Conservation (phyloP, 441 rosid species). For the Pelargonium fulgidum region DNA sequence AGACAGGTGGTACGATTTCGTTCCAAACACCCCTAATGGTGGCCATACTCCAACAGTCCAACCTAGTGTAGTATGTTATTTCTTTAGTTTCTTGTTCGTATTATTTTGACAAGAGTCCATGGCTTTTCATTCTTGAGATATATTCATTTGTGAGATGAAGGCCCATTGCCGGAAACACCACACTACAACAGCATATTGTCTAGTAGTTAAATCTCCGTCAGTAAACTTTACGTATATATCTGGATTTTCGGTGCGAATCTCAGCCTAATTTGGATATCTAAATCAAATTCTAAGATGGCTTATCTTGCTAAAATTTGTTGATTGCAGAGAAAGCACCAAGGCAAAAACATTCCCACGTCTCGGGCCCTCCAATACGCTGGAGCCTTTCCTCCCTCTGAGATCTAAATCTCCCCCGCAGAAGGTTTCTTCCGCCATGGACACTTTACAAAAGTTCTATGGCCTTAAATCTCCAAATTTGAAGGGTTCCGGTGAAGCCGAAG, state of each 20-base stretch:
- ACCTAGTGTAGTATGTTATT: background rate
- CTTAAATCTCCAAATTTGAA: conserved; percentile 28
- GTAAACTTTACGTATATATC: background rate
- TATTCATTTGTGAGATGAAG: background rate
- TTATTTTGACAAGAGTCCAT: background rate
- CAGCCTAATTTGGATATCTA: conserved; percentile 4
- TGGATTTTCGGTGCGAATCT: background rate
- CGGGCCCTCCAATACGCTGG: conserved; percentile 28
- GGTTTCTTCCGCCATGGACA: conserved; percentile 53
- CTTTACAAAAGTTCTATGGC: conserved; percentile 44
- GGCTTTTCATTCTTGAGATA: background rate
- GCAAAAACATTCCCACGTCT: conserved; percentile 25
- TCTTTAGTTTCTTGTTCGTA: background rate
- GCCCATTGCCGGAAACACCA: background rate
- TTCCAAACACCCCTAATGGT: no score
- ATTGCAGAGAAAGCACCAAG: conserved; percentile 28
- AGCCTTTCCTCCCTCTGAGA: conserved; percentile 37
- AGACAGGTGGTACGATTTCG: no score
- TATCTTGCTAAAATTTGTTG: conserved; percentile 1
- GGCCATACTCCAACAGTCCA: no score
- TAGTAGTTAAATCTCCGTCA: background rate
- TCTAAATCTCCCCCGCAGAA: conserved; percentile 30
- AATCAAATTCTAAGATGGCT: conserved; percentile 10
- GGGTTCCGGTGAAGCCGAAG: conserved; percentile 22
- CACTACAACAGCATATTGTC: background rate